Conservation (phyloP, 2,329 filamentous ascomycete species). For the Lomentospora prolificans region DNA sequence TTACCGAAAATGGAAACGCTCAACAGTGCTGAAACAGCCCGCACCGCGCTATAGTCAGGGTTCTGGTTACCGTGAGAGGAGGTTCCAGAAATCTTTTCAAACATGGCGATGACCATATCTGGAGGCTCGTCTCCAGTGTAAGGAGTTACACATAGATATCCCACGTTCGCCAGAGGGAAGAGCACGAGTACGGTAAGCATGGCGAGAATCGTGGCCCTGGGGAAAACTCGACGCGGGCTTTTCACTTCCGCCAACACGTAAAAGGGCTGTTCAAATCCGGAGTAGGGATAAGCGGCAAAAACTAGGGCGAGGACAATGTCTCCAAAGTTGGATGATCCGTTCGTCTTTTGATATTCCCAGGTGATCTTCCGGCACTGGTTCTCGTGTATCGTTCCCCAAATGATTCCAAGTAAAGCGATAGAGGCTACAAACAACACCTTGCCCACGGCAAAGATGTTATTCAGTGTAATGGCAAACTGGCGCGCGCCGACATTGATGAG, state of each 20-base stretch:
- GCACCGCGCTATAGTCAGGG: neutral
- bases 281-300: conserved; percentile 19
- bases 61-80: conserved; percentile 13
- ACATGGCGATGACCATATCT: conserved; percentile 9
- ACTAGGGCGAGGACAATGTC: conserved; percentile 33
- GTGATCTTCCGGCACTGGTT: conserved; percentile 18
- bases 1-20: conserved; percentile 46
- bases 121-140: conserved; percentile 11
- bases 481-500: conserved; percentile 38
- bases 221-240: conserved; percentile 21
- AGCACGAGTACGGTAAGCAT: conserved; percentile 22
- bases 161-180: conserved; percentile 28
- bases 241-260: conserved; percentile 25
- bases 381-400: conserved; percentile 19
- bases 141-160: conserved; percentile 23
- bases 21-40: conserved; percentile 36
- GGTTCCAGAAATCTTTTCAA: conserved; percentile 16
- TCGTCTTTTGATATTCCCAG: neutral
- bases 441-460: conserved; percentile 37
- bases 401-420: conserved; percentile 35
- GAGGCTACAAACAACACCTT: conserved; percentile 25
- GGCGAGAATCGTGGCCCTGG: conserved; percentile 17
- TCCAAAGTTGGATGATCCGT: conserved; percentile 21
- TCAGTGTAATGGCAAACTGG: conserved; percentile 38
- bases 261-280: conserved; percentile 26